Evolutionary conservation across 2,329 filamentous ascomycete species (phyloP), one percentile per base, ranked within the genome.

Genomic region (Chalaropsis ovoidea): DNA sequence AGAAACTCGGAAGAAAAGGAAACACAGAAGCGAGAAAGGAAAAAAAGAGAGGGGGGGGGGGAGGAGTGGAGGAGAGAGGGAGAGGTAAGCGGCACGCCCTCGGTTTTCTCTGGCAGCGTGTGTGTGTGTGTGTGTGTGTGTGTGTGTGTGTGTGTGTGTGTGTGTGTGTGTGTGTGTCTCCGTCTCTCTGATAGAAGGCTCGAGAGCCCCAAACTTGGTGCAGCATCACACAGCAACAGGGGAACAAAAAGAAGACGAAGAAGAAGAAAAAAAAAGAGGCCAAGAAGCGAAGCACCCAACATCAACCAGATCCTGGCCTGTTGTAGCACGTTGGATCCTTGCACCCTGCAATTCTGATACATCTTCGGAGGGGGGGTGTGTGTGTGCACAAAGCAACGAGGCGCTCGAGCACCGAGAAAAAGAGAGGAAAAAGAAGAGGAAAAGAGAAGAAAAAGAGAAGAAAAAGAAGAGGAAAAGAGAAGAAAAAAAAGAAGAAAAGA

Each of bases 331-430:
- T 54, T 56, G 52, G 24, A 24, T 24, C 52, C 52, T 35, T 56
- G 52, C 24, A 56, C 52, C 52, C 52, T 56, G 52, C 27, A 56
- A 56, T 35, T 35, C 52, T 56, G 52, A 56, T 56, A 56, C 52
- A 56, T 11, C 47, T 52, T 52, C 24, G 11, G 27, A 4, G 42
- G 52, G 52, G 52, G 24, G n/a, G n/a, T n/a, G n/a, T n/a, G n/a
- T n/a, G n/a, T 56, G 52, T 56, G 52, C 52, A 56, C 52, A 56
- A 56, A 56, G 52, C 52, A 56, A 11, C 52, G 13, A n/a, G 52
- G 31, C 27, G 52, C 52, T 56, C 52, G 52, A 31, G 52, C 52
- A n/a, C 52, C 43, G 43, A 47, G 43, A n/a, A 47, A 15, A 47
- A 19, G 27, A 24, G 13, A 56, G 49, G 10, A 31, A 35, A 56